Conservation (phyloP, 2,329 filamentous ascomycete genomes). For the Saccharata proteae region DNA sequence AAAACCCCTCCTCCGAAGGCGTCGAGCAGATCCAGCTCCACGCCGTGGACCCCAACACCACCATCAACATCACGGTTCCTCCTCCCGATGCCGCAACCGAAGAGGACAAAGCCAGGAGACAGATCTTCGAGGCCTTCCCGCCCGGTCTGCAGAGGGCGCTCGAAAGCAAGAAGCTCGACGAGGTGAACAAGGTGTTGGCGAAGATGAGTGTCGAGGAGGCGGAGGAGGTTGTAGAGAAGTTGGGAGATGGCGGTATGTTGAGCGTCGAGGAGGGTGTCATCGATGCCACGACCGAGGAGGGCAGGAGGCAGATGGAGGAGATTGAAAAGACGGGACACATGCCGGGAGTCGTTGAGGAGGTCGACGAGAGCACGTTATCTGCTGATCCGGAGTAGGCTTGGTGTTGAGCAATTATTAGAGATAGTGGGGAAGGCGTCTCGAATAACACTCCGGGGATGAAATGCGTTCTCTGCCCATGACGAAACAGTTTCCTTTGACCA, state of each 20-base stretch:
- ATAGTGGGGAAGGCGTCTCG: too few species aligned
- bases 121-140: conserved; percentile 74
- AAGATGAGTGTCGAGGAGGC: conserved; percentile 83
- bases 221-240: conserved; percentile 68
- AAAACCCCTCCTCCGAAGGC: conserved; percentile 42
- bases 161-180: conserved; percentile 77
- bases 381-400: conserved; percentile 6
- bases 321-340: conserved; percentile 36
- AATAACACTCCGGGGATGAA: too few species aligned
- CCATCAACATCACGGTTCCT: conserved; percentile 80
- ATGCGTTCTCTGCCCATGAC: too few species aligned
- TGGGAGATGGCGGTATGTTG: conserved; percentile 76
- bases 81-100: conserved; percentile 24
- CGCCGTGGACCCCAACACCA: conserved; percentile 77
- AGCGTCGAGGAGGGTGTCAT: conserved; percentile 89
- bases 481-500: too few species aligned
- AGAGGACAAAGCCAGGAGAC: conserved; percentile 52
- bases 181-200: conserved; percentile 76
- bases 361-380: conserved; percentile 10
- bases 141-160: conserved; percentile 72
- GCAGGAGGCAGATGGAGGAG: conserved; percentile 63
- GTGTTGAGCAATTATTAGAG: too few species aligned
- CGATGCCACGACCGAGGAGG: conserved; percentile 84
- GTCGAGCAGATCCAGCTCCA: conserved; percentile 97
- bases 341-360: conserved; percentile 38